These are phyloP conservation scores for Euphrasia confusa DNA, from an alignment of 257 asterid species.

Conservation along the genomic window DNA sequence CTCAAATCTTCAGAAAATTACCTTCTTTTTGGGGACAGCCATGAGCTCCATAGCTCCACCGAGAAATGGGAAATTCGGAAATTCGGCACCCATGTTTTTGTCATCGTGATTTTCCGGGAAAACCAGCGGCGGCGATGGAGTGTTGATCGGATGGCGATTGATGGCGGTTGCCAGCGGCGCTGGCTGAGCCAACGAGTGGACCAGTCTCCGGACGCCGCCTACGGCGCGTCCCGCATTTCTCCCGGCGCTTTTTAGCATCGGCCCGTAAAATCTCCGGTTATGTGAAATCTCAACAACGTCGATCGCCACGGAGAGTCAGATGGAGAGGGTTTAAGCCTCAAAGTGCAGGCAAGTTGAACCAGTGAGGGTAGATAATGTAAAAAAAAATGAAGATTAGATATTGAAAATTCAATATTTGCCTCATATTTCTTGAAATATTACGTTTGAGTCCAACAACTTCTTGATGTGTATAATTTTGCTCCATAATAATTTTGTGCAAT, in stretches of 20 bases:
- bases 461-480: too few species aligned
- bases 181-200: constrained; percentile 42
- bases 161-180: constrained; percentile 40
- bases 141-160: constrained; percentile 16
- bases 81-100: constrained; percentile 21
- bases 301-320: not conserved
- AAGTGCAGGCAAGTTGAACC: too few species aligned
- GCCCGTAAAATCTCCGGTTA: constrained; percentile 5
- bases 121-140: constrained; percentile 41
- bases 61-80: constrained; percentile 31
- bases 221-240: constrained; percentile 23
- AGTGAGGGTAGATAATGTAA: too few species aligned
- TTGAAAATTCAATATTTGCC: too few species aligned
- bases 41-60: constrained; percentile 66
- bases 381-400: too few species aligned
- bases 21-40: constrained; percentile 91
- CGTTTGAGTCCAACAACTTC: too few species aligned
- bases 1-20: too few species aligned
- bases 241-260: constrained; percentile 32
- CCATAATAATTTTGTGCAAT: too few species aligned
- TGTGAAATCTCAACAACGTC: not conserved
- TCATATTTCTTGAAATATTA: too few species aligned
- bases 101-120: constrained; percentile 47
- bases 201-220: constrained; percentile 43
- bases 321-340: constrained; percentile 2